Evolutionary conservation across 2,329 filamentous ascomycete species (phyloP), one percentile per base, ranked within the genome.

Genomic region (Tolypocladium ovalisporum): DNA sequence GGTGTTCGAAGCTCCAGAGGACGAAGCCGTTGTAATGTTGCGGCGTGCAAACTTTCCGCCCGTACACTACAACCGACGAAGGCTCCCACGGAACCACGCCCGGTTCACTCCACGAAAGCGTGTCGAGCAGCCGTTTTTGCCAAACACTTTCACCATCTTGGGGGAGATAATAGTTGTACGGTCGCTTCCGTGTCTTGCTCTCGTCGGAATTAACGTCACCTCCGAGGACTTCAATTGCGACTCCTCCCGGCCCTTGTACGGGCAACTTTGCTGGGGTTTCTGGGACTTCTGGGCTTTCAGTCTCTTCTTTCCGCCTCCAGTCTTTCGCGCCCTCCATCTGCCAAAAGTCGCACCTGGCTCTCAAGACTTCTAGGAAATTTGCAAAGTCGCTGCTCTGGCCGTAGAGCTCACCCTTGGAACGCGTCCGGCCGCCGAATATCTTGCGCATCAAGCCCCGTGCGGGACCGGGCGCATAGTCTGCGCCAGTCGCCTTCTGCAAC

Each of bases 331-430:
- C 85, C 62, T 90, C 87, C 81, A 93, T 91, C 67, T 92, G 86
- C 87, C 88, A 92, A 54, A 92, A 85, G 64, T 93, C 88, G 66
- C 89, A 93, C 56, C 89, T 78, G 12, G 87, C 86, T 67, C 87
- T 88, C 39, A 93, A 68, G 0, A 93, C 84, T 49, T 91, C 86
- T 12, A 93, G 73, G 61, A 94, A 93, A 2, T 79, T 79, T 2
- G 86, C 82, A 74, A 92, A 93, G 66, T 93, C 89, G 56, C 86
- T 87, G 52, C 81, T 80, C 42, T 80, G 75, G 1, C 81, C 79
- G 63, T 80, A 84, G 44, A 85, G 68, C 53, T 80, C 79, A 8
- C 81, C 76, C n/a, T 63, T 65, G 2, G 60, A 62, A 27, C 63
- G 66, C 55, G 60, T 36, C 35, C 75, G 65, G 5, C 75, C 66